Base-by-base conservation (phyloP, 2,329 filamentous ascomycete species). In the Ophiostoma quercus region DNA sequence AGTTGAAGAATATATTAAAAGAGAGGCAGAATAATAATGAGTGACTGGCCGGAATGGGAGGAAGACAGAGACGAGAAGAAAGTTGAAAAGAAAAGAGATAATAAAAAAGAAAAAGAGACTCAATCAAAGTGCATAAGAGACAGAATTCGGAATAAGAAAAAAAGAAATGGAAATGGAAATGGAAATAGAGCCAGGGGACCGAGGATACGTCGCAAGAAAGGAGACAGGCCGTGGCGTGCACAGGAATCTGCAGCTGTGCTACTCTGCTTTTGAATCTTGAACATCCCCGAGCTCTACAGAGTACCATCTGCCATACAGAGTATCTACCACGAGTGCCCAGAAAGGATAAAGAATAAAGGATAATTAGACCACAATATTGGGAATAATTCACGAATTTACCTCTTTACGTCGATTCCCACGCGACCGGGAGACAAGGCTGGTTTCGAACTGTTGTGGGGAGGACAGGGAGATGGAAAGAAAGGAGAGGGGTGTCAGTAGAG, bases 391-490 rank as follows among this genome's bases (percentile, higher is more conserved):
- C 37, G 9, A n/a, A 32, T 66, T 25, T 43, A 67, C 34, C 5
- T 6, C 4, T 34, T 37, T 25, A 43, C 39, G 29, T 32, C 47
- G 11, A 25, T 65, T 70, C 66, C 69, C 69, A 70, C 69, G 69
- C 69, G 69, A 70, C 60, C 43, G 57, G 66, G 66, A 70, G 68
- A 70, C 69, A 70, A 70, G 69, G 69, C 69, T 70, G 66, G 69
- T 70, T 70, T 70, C 60, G 69, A 70, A 67, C 66, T 70, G 57
- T 68, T 68, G 69, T 68, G 69, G 68, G 66, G 69, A 66, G 57
- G 57, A 37, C 66, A 65, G 51, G 69, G 69, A 47, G 41, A 22
- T 29, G 51, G 54, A 65, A 67, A 34, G 47, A 65, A 43, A 32
- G 51, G n/a, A 47, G 37, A 66, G 68, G 68, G 47, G 68, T 69